Base-by-base conservation (phyloP, 208 protist genomes). In the Leishmania lainsoni region DNA sequence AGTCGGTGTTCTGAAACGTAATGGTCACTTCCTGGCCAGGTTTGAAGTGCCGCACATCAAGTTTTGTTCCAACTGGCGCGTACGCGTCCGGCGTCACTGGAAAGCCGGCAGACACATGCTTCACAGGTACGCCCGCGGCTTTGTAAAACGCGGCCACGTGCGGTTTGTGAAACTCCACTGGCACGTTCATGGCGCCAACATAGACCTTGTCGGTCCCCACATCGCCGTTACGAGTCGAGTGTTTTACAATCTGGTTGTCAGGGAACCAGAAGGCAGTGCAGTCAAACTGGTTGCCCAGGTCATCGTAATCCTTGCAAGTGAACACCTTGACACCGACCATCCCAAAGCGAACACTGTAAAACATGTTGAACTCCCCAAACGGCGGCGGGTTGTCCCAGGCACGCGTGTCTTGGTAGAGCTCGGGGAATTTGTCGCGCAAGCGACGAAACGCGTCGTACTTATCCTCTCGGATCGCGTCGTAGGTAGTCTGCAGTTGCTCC, bases 351-450 rank as follows among this genome's bases (percentile, higher is more conserved):
- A 97, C 94, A n/a, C 93, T 97, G 81, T 98, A 98, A 77, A 97
- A 97, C 93, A 97, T 96, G 87, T 98, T 98, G 80, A 98, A 98
- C 84, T 98, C 95, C 26, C 96, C 96, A 87, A 97, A 98, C 12
- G 96, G 93, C 17, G 95, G 95, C 63, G 96, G 96, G 81, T 97
- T 97, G 86, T 98, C 93, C 96, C 96, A 98, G 6, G 92, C 90
- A 39, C 81, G 88, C 9, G 95, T 98, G 86, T 98, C 95, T 76
- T 98, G 94, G 80, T 98, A 98, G 51, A 98, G 89, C 84, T 98
- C 94, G 5, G 95, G 95, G 79, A 98, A 98, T 83, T 98, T 98
- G 68, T 97, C 91, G 22, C 95, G 89, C 35, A 98, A 89, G 0
- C 94, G 92, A 56, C 95, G 86, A 84, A 98, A 98, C 3, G 95